Conservation (phyloP, 208 protist genomes). For the Wallacemonas rigidus region DNA sequence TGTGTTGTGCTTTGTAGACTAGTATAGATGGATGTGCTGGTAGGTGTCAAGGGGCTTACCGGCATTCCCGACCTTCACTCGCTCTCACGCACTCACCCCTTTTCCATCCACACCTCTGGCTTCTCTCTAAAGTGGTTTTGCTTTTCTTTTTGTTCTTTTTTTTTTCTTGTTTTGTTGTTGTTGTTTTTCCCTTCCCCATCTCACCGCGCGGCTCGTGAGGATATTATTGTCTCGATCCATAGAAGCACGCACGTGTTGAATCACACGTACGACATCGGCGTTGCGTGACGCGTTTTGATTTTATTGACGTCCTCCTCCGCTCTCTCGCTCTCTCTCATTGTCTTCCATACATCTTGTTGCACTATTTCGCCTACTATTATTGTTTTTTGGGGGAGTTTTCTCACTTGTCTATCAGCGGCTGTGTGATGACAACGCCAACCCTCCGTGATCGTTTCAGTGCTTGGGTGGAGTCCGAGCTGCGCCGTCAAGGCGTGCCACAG, state of each 20-base stretch:
- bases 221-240: too few relatives aligned
- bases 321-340: background rate
- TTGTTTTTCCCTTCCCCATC: constrained; percentile 14
- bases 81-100: too few relatives aligned
- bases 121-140: background rate
- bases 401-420: too few relatives aligned
- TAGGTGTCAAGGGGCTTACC: too few relatives aligned
- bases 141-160: constrained; percentile 20
- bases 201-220: background rate
- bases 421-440: background rate
- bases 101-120: too few relatives aligned
- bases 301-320: constrained; percentile 7
- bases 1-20: too few relatives aligned
- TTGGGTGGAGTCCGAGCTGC: constrained; percentile 49
- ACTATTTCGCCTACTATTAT: too few relatives aligned
- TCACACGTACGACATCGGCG: constrained; percentile 4
- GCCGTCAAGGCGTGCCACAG: constrained; percentile 51
- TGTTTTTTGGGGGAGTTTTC: too few relatives aligned
- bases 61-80: too few relatives aligned
- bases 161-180: background rate
- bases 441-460: constrained; percentile 37
- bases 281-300: constrained; percentile 12
- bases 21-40: too few relatives aligned
- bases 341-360: too few relatives aligned
- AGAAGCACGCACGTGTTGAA: too few relatives aligned